phyloP scores from a whole-genome alignment of 345 rosid genomes.

The Moricandia moricandioides region DNA sequence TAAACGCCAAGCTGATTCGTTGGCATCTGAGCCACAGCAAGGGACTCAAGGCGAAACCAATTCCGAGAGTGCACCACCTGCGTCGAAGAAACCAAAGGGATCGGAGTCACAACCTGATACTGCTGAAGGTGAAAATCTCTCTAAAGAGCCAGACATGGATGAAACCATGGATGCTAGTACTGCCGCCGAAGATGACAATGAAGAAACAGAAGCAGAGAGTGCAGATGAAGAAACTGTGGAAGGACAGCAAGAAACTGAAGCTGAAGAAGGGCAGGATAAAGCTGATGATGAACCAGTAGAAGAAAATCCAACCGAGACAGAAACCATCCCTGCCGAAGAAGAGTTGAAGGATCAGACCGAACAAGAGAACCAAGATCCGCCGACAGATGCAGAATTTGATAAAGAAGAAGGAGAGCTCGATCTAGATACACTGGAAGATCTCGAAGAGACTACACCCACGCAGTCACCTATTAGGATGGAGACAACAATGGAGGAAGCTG shows the following conservation, averaged over 20 bases:
- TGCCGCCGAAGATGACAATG: constrained; percentile 49
- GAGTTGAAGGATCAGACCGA: constrained; percentile 36
- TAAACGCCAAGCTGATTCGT: constrained; percentile 60
- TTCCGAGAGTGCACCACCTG: constrained; percentile 47
- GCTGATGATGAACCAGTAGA: constrained; percentile 43
- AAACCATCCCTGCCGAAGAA: constrained; percentile 41
- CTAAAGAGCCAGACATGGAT: constrained; percentile 41
- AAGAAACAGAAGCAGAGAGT: constrained; percentile 61
- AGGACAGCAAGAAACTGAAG: constrained; percentile 42
- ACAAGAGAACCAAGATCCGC: constrained; percentile 46
- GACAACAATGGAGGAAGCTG: constrained; percentile 45
- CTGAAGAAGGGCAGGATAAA: constrained; percentile 40
- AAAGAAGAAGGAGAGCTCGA: constrained; percentile 87
- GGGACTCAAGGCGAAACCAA: constrained; percentile 47
- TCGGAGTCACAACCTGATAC: constrained; percentile 43
- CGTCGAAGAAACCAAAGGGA: constrained; percentile 59
- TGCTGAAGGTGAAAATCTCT: constrained; percentile 37
- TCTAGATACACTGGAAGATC: constrained; percentile 61
- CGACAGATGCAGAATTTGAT: constrained; percentile 56
- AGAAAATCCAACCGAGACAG: constrained; percentile 52
- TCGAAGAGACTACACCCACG: constrained; percentile 55
- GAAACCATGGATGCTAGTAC: constrained; percentile 47
- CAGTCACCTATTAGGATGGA: constrained; percentile 67
- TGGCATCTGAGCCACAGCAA: constrained; percentile 53
- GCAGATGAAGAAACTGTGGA: constrained; percentile 51